Evolutionary conservation across 768 basidiomycete species (phyloP), one percentile per base, ranked within the genome.

Genomic region (Rhodotorula toruloides): DNA sequence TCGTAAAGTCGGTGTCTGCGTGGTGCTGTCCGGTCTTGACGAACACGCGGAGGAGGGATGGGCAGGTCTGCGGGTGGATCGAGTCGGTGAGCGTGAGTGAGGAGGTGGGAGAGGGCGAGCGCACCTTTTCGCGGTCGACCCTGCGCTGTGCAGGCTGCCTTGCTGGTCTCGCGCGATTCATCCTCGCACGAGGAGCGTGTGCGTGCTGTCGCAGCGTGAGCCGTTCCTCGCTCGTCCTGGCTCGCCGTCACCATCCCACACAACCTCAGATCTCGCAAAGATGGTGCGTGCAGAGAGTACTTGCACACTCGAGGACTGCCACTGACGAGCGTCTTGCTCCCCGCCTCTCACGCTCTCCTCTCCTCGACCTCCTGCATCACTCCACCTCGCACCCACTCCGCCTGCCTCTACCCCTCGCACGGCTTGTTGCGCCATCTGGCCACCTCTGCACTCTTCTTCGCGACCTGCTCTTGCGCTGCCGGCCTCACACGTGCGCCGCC

Each of bases 1-100:
- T 22, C 29, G 54, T 12, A 57, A 48, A 61, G 17, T 61, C 61
- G 17, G 53, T 21, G 43, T 69, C 67, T 17, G 27, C 49, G 58
- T 73, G 72, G 44, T 65, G 58, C 0, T 14, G 8, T 4, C 37
- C 32, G 5, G 62, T 25, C 39, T 61, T 61, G 37, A 72, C 66
- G 36, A 73, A 75, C 14, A 63, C 65, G 43, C 72, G 65, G 8
- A 75, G 36, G 25, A 75, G 66, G 21, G 68, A 73, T 1, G 74
- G 74, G 36, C 65, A 68, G 17, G 70, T 70, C 74, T 73, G 62
- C 7, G 19, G 29, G 9, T 16, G 44, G 9, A 14, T 14, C 9
- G 43, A 32, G 42, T 21, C 29, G 29, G 17, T 0, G 2, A 29
- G 27, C 27, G 21, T 12, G n/a, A n/a, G 54, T 37, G 36, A 22